Percentiles rank a stretch among this genome's conserved stretches.
phyloP scores from a whole-genome alignment of 2,329 filamentous ascomycete species.

The Xylaria sp. region DNA sequence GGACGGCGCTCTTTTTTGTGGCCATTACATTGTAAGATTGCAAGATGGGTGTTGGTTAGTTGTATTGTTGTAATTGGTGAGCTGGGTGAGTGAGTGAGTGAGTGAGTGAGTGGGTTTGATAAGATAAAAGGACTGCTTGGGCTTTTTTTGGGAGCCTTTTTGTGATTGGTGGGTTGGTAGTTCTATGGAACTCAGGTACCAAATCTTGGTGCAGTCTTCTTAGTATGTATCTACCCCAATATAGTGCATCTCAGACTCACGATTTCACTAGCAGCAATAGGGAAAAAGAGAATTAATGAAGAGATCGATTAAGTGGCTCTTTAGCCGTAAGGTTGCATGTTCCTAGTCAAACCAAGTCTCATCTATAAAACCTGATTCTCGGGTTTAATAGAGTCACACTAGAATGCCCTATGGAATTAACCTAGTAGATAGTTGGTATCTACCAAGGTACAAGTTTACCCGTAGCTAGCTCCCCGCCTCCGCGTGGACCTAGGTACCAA shows the following conservation, averaged over 20 bases:
- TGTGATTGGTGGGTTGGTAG: slow-evolving; percentile 14
- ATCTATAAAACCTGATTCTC: too few species aligned
- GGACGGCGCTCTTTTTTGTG: slow-evolving; percentile 30
- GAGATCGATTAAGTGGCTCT: too few species aligned
- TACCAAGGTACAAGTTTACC: neutral
- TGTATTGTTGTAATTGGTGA: neutral
- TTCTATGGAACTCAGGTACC: neutral
- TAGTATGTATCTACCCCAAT: too few species aligned
- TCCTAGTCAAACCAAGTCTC: too few species aligned
- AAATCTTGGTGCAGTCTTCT: too few species aligned
- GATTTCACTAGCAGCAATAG: too few species aligned
- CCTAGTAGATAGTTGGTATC: too few species aligned
- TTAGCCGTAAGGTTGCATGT: too few species aligned
- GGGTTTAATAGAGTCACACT: too few species aligned
- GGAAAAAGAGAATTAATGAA: too few species aligned
- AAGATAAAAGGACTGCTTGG: neutral
- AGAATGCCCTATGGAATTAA: too few species aligned
- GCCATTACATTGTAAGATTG: slow-evolving; percentile 36
- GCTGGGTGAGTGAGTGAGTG: neutral
- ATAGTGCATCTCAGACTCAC: too few species aligned
- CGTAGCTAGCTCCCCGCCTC: neutral
- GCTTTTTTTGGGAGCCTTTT: neutral
- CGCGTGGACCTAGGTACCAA: neutral
- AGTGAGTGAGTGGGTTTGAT: neutral
- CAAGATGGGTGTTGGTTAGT: neutral